These are phyloP conservation scores for Carpinus fangiana DNA, from an alignment of 306 rosid genomes.

Conservation along the genomic window DNA sequence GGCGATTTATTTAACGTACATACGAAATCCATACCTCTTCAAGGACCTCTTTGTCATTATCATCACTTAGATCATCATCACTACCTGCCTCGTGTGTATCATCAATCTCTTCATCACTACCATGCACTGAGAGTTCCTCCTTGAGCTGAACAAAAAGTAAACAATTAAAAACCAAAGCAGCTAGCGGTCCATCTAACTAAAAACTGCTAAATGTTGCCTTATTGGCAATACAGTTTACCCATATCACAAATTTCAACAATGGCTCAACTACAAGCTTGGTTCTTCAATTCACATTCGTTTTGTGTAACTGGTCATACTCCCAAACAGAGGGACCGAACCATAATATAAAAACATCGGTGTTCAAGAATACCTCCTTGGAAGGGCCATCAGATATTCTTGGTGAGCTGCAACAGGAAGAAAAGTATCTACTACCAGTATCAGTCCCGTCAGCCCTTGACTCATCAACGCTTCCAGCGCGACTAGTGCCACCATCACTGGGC, in stretches of 20 bases:
- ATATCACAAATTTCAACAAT: not conserved
- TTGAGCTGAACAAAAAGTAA: conserved; percentile 50
- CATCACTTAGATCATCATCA: conserved; percentile 86
- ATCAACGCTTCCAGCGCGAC: conserved; percentile 86
- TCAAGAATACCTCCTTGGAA: conserved; percentile 70
- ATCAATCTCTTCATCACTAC: conserved; percentile 93
- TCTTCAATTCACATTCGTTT: not conserved
- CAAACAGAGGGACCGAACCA: not conserved
- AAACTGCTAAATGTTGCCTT: not conserved
- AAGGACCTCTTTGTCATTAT: conserved; percentile 39
- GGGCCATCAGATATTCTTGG: conserved; percentile 78
- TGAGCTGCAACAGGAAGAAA: conserved; percentile 90
- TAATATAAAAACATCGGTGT: not conserved
- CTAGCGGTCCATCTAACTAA: not conserved
- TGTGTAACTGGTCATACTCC: not conserved
- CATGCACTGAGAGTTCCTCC: conserved; percentile 82
- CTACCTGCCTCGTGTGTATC: conserved; percentile 74
- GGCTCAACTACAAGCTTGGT: not conserved
- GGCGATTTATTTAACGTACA: not conserved
- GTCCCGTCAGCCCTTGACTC: conserved; percentile 81
- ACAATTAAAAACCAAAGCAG: not conserved
- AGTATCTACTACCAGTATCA: conserved; percentile 76
- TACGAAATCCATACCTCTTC: conserved; percentile 65
- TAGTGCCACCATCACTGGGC: conserved; percentile 90
- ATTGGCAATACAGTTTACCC: not conserved